Base-by-base conservation (phyloP, 2,329 filamentous ascomycete species). In the Emmonsiellopsis sp. region DNA sequence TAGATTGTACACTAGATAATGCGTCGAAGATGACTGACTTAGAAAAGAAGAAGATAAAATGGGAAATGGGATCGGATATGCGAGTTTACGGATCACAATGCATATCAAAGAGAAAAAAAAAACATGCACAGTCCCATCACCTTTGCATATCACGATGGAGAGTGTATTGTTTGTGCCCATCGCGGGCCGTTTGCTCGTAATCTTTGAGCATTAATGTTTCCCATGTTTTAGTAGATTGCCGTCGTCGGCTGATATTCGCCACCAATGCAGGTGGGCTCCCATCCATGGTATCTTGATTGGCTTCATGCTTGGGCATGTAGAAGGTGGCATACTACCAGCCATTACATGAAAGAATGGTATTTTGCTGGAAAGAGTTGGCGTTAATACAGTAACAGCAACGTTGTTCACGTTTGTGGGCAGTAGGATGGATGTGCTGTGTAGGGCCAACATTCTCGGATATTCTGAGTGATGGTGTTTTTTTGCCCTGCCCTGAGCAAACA, bases 111-210 rank as follows among this genome's bases (percentile, higher is more conserved):
- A 74, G 75, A 3, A 79, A 57, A 77, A 79, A 7, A 74, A 75
- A 3, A 79, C 61, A 55, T 79, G 77, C 26, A 79, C 77, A n/a
- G 73, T 78, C 44, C 76, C 76, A 55, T 79, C 76, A 1, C 72
- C 75, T 4, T 67, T 63, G 44, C 71, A 77, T 43, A 79, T 73
- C 2, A 76, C 77, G 57, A 79, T 68, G 61, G 76, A 76, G 45
- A 78, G 74, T 3, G 76, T 79, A 55, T 79, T 79, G 60, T 79
- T 79, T 79, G 60, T 79, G 77, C 3, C 76, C 76, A 54, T 79
- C 77, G 43, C 79, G 70, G 1, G 70, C 72, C 10, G 69, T 75
- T 59, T 79, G 76, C 13, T 72, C 65, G 47, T 79, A 79, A 61
- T 79, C 77, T 1, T 69, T 68, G 31, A 79, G 75, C 1, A 72